A percentile compares a stretch with the other conserved stretches of the same genome.
phyloP scores from a whole-genome alignment of 1,139 yeast genomes.

The Blastobotrys buckinghamii region DNA sequence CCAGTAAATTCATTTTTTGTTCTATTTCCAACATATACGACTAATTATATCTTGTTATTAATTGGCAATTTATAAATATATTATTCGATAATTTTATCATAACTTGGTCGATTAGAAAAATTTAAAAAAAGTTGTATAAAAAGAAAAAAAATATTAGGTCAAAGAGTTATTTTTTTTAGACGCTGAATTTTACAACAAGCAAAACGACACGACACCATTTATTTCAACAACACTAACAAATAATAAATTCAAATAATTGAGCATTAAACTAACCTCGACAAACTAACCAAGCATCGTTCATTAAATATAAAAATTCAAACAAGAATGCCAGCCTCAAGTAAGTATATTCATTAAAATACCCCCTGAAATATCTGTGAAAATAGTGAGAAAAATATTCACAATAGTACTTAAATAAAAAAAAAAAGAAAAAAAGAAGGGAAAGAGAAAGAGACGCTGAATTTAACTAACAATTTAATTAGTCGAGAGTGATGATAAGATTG shows the following conservation, averaged over 20 bases:
- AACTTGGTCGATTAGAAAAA: too few relatives aligned
- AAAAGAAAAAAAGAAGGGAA: background rate
- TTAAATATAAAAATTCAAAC: background rate
- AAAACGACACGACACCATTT: background rate
- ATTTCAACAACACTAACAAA: background rate
- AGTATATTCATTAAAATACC: background rate
- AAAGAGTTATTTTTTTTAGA: background rate
- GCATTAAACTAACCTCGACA: background rate
- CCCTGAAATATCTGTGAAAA: too few relatives aligned
- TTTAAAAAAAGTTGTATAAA: too few relatives aligned
- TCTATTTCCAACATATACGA: too few relatives aligned
- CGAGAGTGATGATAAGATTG: conserved; percentile 12
- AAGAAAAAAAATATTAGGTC: too few relatives aligned
- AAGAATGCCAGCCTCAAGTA: conserved; percentile 9
- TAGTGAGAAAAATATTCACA: too few relatives aligned
- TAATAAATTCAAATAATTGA: background rate
- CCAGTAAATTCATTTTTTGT: too few relatives aligned
- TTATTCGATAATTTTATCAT: too few relatives aligned
- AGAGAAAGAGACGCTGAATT: background rate
- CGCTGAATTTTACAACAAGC: background rate
- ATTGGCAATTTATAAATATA: too few relatives aligned
- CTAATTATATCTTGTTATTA: too few relatives aligned
- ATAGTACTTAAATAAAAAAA: background rate
- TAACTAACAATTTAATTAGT: background rate
- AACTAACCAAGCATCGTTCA: background rate